These are phyloP conservation scores for Colletotrichum gloeosporioides DNA, from an alignment of 2,329 filamentous ascomycete genomes.

Conservation along the genomic window DNA sequence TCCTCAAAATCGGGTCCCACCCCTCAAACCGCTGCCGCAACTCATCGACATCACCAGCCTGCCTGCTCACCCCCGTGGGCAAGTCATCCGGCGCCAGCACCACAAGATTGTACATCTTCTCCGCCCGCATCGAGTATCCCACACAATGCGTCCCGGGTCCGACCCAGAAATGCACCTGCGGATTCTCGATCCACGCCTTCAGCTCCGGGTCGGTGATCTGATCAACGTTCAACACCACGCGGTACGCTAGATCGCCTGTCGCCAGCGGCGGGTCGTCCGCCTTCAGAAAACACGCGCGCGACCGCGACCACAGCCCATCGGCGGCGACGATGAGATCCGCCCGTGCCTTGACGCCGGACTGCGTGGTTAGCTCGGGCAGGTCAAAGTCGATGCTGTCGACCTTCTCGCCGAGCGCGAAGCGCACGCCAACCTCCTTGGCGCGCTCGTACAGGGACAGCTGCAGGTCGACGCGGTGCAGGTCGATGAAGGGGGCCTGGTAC, in stretches of 20 bases:
- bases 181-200: constrained; percentile 55
- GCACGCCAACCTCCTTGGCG: constrained; percentile 58
- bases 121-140: constrained; percentile 64
- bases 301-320: constrained; percentile 68
- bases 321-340: constrained; percentile 67
- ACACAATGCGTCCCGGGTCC: constrained; percentile 67
- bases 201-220: constrained; percentile 58
- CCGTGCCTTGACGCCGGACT: constrained; percentile 38
- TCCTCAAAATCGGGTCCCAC: constrained; percentile 66
- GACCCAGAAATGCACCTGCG: constrained; percentile 65
- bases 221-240: constrained; percentile 60
- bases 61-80: constrained; percentile 55
- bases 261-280: constrained; percentile 53
- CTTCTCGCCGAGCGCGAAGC: constrained; percentile 51
- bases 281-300: constrained; percentile 53
- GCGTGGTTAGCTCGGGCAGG: constrained; percentile 42
- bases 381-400: constrained; percentile 55
- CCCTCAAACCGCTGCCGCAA: constrained; percentile 63
- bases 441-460: constrained; percentile 57
- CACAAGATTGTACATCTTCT: constrained; percentile 69
- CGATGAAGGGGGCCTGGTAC: constrained; percentile 63
- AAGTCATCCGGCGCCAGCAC: constrained; percentile 69
- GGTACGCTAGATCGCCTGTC: constrained; percentile 70
- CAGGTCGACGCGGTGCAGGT: constrained; percentile 68
- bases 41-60: constrained; percentile 61